Conservation (phyloP, 2,329 filamentous ascomycete species). For the Fusarium illudens region DNA sequence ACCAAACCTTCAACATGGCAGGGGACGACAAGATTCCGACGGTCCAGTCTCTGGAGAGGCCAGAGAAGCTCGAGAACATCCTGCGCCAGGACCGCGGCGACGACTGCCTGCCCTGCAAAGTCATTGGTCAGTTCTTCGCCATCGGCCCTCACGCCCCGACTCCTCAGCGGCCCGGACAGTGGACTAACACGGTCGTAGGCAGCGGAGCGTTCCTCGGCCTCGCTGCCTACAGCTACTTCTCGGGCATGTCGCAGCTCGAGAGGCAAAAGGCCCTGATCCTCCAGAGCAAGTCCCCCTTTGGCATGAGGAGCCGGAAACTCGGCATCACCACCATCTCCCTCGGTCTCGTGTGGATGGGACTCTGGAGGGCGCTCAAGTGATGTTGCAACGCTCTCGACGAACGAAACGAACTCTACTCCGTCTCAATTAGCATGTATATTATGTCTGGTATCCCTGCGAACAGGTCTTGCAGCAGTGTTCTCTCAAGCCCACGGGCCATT, state of each 20-base stretch:
- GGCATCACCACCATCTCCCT: conserved; percentile 75
- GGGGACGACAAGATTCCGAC: conserved; percentile 56
- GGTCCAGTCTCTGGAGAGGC: conserved; percentile 64
- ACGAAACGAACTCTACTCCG: conserved; percentile 21
- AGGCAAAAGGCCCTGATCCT: conserved; percentile 72
- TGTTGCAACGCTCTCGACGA: background rate
- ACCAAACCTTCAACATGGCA: conserved; percentile 40
- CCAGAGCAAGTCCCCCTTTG: conserved; percentile 74
- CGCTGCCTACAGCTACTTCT: conserved; percentile 79
- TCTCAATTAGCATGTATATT: background rate
- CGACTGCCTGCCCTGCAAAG: conserved; percentile 75
- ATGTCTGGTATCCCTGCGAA: background rate
- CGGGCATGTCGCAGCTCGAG: conserved; percentile 76
- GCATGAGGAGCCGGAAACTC: conserved; percentile 73
- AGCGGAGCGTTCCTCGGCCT: conserved; percentile 79
- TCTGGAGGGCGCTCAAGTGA: conserved; percentile 70
- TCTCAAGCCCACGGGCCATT: background rate
- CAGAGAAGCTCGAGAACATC: conserved; percentile 68
- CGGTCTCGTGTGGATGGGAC: conserved; percentile 72
- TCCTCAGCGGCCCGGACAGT: conserved; percentile 4
- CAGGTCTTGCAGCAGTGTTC: background rate
- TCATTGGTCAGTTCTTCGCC: conserved; percentile 67
- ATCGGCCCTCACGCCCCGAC: conserved; percentile 2
- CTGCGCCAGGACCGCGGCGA: conserved; percentile 65
- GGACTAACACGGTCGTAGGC: conserved; percentile 57